Conservation (phyloP, 176 grass and related monocot genomes). For the Elaeis guineensis region DNA sequence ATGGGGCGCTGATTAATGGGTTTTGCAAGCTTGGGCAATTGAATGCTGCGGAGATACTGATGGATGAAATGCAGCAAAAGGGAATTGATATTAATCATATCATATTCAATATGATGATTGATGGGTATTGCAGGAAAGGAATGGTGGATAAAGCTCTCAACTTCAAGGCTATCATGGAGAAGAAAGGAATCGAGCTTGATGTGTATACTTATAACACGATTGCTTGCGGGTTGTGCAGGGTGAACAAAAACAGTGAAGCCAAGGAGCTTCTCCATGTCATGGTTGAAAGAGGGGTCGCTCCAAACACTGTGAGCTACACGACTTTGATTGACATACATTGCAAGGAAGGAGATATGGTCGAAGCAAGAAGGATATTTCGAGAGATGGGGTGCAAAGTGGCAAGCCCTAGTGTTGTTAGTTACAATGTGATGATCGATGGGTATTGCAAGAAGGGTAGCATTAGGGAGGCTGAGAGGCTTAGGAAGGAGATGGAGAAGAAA, state of each 20-base stretch:
- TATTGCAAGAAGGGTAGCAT: constrained; percentile 68
- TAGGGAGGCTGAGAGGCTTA: constrained; percentile 67
- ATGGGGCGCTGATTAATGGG: constrained; percentile 71
- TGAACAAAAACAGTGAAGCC: constrained; percentile 46
- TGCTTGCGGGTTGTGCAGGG: constrained; percentile 53
- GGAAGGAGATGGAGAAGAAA: constrained; percentile 89
- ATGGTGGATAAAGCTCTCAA: constrained; percentile 56
- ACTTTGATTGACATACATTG: constrained; percentile 69
- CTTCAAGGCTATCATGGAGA: constrained; percentile 64
- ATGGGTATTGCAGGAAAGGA: constrained; percentile 53
- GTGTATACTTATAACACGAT: constrained; percentile 64
- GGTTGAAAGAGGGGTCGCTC: constrained; percentile 44
- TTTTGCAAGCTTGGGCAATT: constrained; percentile 79
- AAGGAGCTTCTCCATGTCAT: constrained; percentile 63
- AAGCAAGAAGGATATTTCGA: constrained; percentile 64
- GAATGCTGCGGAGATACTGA: constrained; percentile 55
- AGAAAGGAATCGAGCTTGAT: constrained; percentile 46
- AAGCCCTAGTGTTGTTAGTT: constrained; percentile 43
- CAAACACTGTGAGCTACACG: constrained; percentile 51
- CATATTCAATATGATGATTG: constrained; percentile 67
- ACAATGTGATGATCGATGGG: constrained; percentile 81
- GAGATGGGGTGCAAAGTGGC: constrained; percentile 50
- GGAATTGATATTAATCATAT: constrained; percentile 58
- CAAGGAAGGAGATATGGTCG: constrained; percentile 83
- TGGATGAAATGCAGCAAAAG: constrained; percentile 55